Base-by-base conservation (phyloP, 2,329 filamentous ascomycete species). In the Ophiostoma ulmi region DNA sequence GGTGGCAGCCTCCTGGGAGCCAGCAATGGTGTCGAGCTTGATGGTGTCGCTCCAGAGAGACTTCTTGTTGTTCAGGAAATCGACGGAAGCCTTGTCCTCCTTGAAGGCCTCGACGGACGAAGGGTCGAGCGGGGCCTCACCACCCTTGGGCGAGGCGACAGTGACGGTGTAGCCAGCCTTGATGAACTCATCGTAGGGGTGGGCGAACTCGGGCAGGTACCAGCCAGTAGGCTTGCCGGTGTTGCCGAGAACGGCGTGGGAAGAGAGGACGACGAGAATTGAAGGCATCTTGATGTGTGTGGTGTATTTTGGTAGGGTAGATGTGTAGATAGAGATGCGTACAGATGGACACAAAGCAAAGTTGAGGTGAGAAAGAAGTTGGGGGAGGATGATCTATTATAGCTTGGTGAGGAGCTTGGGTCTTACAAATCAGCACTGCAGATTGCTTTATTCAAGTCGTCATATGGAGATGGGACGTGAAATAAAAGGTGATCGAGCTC, bases 231-330 rank as follows among this genome's bases (percentile, higher is more conserved):
- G 84, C 75, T 81, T 81, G 76, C 82, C 82, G 64, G 83, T 81
- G 75, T 80, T 77, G 75, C 80, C 81, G 67, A 87, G 82, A 78
- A 81, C 79, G 77, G 78, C 79, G 78, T 86, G 83, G 72, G 89
- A 92, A 74, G 88, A 91, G 73, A 92, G 86, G 71, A 93, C 87
- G 78, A 92, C 80, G 80, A 93, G 89, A 74, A 92, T 72, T 78
- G 90, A 90, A 75, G 81, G 83, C 48, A 71, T 72, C 58, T 36
- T 70, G 65, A 38, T 55, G 1, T 22, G 6, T 36, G 39, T 38
- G 17, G 63, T 31, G 39, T 69, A 31, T 22, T n/a, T 61, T 14
- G n/a, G 35, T 58, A 13, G 52, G 8, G 8, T 61, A 35, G 20
- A 35, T 39, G 67, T 22, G 20, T 10, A 20, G 36, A 41, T 26